Evolutionary conservation across 768 basidiomycete species (phyloP).

Genomic region (Symmetrospora coprosmae): DNA sequence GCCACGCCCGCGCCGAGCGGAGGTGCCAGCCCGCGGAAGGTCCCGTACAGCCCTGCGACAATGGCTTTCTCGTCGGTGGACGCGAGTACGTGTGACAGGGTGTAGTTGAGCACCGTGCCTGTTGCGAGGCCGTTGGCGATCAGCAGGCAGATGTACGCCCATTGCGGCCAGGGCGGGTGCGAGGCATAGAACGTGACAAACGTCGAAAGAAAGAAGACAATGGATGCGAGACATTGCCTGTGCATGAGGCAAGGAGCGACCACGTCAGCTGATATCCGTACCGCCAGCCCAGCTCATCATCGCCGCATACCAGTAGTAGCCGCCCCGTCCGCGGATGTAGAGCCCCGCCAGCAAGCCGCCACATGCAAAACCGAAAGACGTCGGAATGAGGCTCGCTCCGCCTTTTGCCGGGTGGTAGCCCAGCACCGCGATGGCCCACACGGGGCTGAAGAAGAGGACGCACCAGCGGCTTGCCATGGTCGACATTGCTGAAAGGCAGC

Average conservation of each 20-base stretch:
- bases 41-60: slow-evolving; percentile 1
- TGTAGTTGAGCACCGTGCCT: slow-evolving; percentile 16
- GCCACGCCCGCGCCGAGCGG: slow-evolving; percentile 4
- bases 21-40: slow-evolving; percentile 18
- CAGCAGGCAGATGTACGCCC: background rate
- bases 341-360: slow-evolving; percentile 6
- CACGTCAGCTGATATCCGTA: background rate
- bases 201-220: background rate
- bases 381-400: slow-evolving; percentile 15
- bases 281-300: background rate
- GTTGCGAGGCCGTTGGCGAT: slow-evolving; percentile 7
- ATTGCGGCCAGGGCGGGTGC: background rate
- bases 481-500: slow-evolving; percentile 1
- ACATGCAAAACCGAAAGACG: slow-evolving; percentile 7
- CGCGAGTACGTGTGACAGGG: slow-evolving; percentile 4
- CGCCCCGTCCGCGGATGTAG: background rate
- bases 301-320: slow-evolving; percentile 25
- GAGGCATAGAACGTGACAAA: slow-evolving; percentile 3
- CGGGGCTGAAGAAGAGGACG: slow-evolving; percentile 12
- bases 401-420: slow-evolving; percentile 11
- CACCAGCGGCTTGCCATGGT: slow-evolving; percentile 16
- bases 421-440: slow-evolving; percentile 15
- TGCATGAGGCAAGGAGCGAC: background rate
- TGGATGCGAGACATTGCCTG: slow-evolving; percentile 8
- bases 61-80: slow-evolving; percentile 16